phyloP scores from a whole-genome alignment of 2,329 filamentous ascomycete species.

The Pseudogymnoascus sp. region DNA sequence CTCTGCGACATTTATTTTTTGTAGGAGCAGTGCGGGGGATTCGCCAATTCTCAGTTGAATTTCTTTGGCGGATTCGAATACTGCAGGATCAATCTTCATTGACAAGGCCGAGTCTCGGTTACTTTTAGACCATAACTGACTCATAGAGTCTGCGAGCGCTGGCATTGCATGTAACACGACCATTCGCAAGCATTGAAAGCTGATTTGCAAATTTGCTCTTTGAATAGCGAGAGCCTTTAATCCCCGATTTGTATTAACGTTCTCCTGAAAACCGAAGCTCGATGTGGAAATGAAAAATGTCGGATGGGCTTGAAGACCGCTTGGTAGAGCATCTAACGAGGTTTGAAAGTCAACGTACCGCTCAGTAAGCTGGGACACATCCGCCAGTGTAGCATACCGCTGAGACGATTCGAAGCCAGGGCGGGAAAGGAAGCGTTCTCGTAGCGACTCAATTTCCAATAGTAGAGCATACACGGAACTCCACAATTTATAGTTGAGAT shows the following conservation, averaged over 20 bases:
- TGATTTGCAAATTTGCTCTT: neutral
- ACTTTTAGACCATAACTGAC: neutral
- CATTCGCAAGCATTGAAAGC: neutral
- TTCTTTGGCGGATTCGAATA: neutral
- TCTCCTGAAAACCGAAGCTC: neutral
- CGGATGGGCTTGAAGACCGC: neutral
- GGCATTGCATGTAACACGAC: neutral
- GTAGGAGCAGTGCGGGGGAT: neutral
- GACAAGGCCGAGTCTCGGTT: neutral
- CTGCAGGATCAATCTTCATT: neutral
- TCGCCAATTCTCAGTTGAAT: neutral
- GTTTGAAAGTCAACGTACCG: neutral
- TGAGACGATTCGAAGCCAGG: neutral
- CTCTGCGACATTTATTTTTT: neutral
- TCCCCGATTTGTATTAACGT: neutral
- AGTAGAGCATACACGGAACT: neutral
- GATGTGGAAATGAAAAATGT: neutral
- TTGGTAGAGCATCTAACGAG: neutral
- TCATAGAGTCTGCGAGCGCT: neutral
- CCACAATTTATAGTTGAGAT: neutral
- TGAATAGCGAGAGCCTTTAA: neutral
- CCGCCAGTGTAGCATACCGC: neutral
- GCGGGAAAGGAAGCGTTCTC: neutral
- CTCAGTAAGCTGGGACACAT: neutral
- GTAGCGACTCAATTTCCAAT: neutral